Evolutionary conservation across 2,329 filamentous ascomycete genomes (phyloP).

Genomic region (Calcarisporium arbuscula): DNA sequence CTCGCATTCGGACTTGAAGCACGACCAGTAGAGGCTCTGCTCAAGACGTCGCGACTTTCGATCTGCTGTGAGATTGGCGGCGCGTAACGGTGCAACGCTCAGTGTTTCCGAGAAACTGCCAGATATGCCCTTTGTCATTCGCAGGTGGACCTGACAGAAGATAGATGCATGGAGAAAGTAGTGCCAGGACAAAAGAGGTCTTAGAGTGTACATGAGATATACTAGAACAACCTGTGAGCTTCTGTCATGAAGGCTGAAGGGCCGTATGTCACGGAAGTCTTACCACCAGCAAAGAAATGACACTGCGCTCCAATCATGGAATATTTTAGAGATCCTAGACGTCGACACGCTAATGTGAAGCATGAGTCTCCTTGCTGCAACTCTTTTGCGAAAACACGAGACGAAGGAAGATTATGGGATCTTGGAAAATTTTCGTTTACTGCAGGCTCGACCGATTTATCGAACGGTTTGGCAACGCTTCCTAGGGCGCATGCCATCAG

Average conservation of each 20-base stretch:
- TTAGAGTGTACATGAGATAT: slow-evolving; percentile 32
- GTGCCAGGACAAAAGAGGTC: slow-evolving; percentile 31
- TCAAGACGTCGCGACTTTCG: slow-evolving; percentile 23
- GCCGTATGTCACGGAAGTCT: too few species aligned
- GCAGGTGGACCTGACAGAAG: slow-evolving; percentile 27
- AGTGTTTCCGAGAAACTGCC: slow-evolving; percentile 9
- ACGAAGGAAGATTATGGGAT: too few species aligned
- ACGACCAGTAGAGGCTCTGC: slow-evolving; percentile 36
- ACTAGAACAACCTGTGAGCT: slow-evolving; percentile 13
- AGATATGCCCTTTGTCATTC: slow-evolving; percentile 13
- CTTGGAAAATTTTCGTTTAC: too few species aligned
- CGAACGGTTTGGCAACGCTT: slow-evolving; percentile 14
- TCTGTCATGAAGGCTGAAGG: too few species aligned
- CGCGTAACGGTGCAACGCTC: slow-evolving; percentile 2
- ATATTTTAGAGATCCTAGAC: slow-evolving; percentile 17
- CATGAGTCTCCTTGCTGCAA: too few species aligned
- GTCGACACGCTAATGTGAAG: slow-evolving; percentile 18
- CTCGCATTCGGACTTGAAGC: slow-evolving; percentile 36
- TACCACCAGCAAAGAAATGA: slow-evolving; percentile 28
- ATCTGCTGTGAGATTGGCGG: slow-evolving; percentile 4
- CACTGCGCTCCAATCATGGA: slow-evolving; percentile 28
- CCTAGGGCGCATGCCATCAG: slow-evolving; percentile 17
- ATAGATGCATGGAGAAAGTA: slow-evolving; percentile 24
- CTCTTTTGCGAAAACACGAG: too few species aligned
- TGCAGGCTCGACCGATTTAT: slow-evolving; percentile 5